phyloP scores from a whole-genome alignment of 2,329 filamentous ascomycete species.

The Coleophoma cylindrospora region DNA sequence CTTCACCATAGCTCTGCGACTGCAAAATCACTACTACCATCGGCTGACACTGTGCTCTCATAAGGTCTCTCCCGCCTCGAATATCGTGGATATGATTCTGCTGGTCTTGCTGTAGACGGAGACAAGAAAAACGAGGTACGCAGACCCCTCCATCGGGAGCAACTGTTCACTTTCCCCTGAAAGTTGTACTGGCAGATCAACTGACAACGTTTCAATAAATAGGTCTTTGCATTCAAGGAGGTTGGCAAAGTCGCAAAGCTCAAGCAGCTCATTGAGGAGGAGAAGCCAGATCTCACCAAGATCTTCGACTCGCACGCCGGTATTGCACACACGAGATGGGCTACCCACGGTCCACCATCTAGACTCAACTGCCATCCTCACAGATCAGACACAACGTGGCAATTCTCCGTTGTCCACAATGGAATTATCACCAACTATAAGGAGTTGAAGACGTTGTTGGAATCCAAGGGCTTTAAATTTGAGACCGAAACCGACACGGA shows the following conservation, averaged over 20 bases:
- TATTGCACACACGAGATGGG: conserved; percentile 98
- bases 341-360: conserved; percentile 92
- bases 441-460: conserved; percentile 90
- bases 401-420: conserved; percentile 98
- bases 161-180: background rate
- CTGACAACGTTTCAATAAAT: background rate
- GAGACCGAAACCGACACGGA: conserved; percentile 99
- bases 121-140: conserved; percentile 88
- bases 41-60: background rate
- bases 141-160: background rate
- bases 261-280: conserved; percentile 83
- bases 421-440: conserved; percentile 99
- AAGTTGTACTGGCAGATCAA: too few relatives aligned
- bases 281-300: conserved; percentile 81
- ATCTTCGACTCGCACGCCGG: conserved; percentile 97
- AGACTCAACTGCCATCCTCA: conserved; percentile 97
- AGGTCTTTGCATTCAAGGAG: conserved; percentile 92
- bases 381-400: conserved; percentile 92
- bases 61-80: conserved; percentile 89
- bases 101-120: conserved; percentile 90
- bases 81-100: conserved; percentile 98
- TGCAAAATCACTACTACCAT: too few relatives aligned
- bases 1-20: too few relatives aligned
- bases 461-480: conserved; percentile 94
- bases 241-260: conserved; percentile 98